phyloP scores from a whole-genome alignment of 2,329 filamentous ascomycete species.

The Paecilomyces formosus region DNA sequence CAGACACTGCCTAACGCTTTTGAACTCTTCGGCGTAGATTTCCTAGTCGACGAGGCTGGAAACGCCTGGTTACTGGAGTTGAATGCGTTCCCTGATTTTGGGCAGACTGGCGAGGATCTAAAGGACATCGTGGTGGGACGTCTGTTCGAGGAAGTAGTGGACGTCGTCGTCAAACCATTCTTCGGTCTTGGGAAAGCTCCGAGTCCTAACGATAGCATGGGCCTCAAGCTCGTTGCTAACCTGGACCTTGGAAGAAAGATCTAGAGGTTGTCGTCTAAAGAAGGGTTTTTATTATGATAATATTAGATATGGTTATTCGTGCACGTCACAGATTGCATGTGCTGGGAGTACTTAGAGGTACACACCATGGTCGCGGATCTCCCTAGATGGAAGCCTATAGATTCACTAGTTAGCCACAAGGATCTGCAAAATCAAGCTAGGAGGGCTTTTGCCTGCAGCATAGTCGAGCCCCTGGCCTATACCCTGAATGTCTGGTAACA shows the following conservation, averaged over 20 bases:
- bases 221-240: conserved; percentile 33
- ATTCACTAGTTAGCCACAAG: no score
- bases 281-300: background rate
- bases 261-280: conserved; percentile 5
- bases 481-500: no score
- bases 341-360: background rate
- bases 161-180: conserved; percentile 60
- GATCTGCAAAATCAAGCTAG: no score
- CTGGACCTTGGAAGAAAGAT: conserved; percentile 32
- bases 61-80: conserved; percentile 75
- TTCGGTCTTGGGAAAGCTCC: conserved; percentile 42
- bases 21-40: conserved; percentile 88
- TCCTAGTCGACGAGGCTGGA: conserved; percentile 63
- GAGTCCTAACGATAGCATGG: conserved; percentile 12
- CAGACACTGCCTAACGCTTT: conserved; percentile 83
- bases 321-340: background rate
- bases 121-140: conserved; percentile 60
- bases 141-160: conserved; percentile 68
- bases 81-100: conserved; percentile 95
- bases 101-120: conserved; percentile 74
- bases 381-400: no score
- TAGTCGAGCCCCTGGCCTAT: no score
- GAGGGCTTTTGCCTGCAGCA: no score
- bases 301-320: background rate
- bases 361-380: no score